Evolutionary conservation across 1,284 basidiomycete species (phyloP), one percentile per base, ranked within the genome.

Genomic region (Microbotryum intermedium): DNA sequence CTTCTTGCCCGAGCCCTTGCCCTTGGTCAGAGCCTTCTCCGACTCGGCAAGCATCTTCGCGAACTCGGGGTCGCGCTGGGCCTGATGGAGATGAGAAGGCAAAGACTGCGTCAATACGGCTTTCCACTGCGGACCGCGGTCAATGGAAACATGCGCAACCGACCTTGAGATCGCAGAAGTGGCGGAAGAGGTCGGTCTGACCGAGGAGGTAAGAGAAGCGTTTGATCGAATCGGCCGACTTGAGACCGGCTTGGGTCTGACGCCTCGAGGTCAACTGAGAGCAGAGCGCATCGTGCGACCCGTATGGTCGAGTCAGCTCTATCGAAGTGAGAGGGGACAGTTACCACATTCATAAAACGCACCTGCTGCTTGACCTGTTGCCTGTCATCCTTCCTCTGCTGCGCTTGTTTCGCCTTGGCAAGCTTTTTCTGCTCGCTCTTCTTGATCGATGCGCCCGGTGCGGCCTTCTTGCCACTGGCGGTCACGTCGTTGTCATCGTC

Each of bases 81-180:
- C 83, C 88, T 91, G 72, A 3, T 66, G 16, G 23, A 68, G 47
- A 58, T 54, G n/a, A 39, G 25, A 23, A 62, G 48, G 25, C 20
- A 58, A 34, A 20, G 25, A 47, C 52, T 30, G 46, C n/a, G 42
- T 21, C 25, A 52, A 20, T 20, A 44, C 25, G 26, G 0, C 10
- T 53, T 30, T 23, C 10, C 16, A 25, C 28, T 28, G 6, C 23
- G 1, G 21, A 23, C 13, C 26, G 21, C 20, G 6, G 28, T 53
- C 5, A 48, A 26, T n/a, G 20, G 10, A 4, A 3, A 20, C 20
- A 45, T 2, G 61, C 78, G 53, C 34, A 1, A 39, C 34, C 10
- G 44, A 87, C 89, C 81, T 94, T 93, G 76, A 94, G 86, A 72
- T 94, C 89, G 9, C 94, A 88, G 71, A 97, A 97, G 74, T 95